Evolutionary conservation across 208 protist genomes (phyloP), one percentile per base, ranked within the genome.

Genomic region (Crithidia mellificae): DNA sequence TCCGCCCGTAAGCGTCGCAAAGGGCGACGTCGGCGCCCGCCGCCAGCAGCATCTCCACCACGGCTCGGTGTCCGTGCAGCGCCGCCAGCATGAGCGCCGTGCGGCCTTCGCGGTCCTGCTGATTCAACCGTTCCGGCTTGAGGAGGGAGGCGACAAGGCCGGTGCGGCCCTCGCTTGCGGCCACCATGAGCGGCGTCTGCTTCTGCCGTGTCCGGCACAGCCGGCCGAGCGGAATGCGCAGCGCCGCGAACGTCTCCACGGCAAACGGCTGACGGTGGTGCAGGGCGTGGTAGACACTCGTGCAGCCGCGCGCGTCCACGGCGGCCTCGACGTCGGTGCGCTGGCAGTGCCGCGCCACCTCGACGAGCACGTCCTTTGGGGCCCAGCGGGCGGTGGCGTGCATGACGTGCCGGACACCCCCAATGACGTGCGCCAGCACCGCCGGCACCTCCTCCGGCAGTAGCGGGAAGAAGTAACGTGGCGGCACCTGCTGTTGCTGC

Each of bases 121-220:
- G 49, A 36, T 87, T 80, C 20, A 86, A 53, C 6, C 67, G 80
- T 15, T 65, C 55, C 50, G 73, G 68, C 53, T 77, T 69, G 22
- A 91, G 63, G 17, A 95, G 75, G 41, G 41, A 38, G n/a, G 71
- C 64, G 4, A 90, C 78, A 0, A 82, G 22, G 6, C 43, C 41
- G 51, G 81, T 41, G 46, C 73, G 43, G 7, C 90, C 90, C 22
- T 62, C 39, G 39, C 62, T 59, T 22, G 78, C 77, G 29, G 87
- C 84, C 50, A 91, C 75, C 86, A 92, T 92, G 39, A 95, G 78
- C 19, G 84, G 81, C 20, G 90, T 95, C 46, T 87, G 90, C 22
- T 57, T 55, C 24, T 74, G 67, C 19, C 63, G 57, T 29, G 57
- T 77, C 71, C 77, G 75, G 69, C 90, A 95, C 19, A 59, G 68